Evolutionary conservation across 805 yeast genomes (phyloP).

Genomic region (Nakazawaea ambrosiae): DNA sequence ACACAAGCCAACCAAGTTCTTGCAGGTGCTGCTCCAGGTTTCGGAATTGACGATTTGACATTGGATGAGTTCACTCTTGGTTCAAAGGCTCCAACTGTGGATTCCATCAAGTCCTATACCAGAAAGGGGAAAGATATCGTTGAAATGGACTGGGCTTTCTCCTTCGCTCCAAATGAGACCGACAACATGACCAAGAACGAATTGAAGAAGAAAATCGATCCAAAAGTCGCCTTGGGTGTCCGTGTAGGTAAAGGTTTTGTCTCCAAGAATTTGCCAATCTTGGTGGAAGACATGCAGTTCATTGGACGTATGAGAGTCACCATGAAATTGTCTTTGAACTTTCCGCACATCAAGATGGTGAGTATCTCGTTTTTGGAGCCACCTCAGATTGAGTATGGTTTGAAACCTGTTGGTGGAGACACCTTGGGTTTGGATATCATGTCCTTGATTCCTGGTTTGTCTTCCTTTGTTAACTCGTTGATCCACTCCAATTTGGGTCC

Average conservation of each 20-base stretch:
- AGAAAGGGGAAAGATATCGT: conserved; percentile 58
- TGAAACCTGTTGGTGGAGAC: conserved; percentile 87
- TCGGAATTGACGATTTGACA: conserved; percentile 68
- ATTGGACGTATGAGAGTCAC: conserved; percentile 64
- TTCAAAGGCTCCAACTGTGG: conserved; percentile 70
- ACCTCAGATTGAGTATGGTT: conserved; percentile 69
- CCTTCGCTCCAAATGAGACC: conserved; percentile 75
- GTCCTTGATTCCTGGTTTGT: conserved; percentile 78
- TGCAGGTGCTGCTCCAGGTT: conserved; percentile 73
- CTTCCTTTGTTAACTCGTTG: conserved; percentile 61
- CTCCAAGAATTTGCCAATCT: conserved; percentile 67
- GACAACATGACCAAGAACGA: conserved; percentile 79
- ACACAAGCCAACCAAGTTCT: conserved; percentile 60
- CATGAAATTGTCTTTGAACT: conserved; percentile 50
- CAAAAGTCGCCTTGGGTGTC: conserved; percentile 76
- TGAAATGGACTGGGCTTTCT: conserved; percentile 82
- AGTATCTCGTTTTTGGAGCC: conserved; percentile 71
- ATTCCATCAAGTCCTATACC: conserved; percentile 66
- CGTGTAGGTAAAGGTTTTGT: conserved; percentile 77
- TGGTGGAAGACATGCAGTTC: conserved; percentile 76
- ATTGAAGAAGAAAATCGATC: conserved; percentile 62
- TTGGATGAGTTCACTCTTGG: conserved; percentile 78
- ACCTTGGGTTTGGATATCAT: conserved; percentile 80
- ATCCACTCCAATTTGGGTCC: conserved; percentile 70
- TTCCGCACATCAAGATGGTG: conserved; percentile 74